Evolutionary conservation across 805 yeast species (phyloP).

Genomic region (Schizosaccharomyces osmophilus): DNA sequence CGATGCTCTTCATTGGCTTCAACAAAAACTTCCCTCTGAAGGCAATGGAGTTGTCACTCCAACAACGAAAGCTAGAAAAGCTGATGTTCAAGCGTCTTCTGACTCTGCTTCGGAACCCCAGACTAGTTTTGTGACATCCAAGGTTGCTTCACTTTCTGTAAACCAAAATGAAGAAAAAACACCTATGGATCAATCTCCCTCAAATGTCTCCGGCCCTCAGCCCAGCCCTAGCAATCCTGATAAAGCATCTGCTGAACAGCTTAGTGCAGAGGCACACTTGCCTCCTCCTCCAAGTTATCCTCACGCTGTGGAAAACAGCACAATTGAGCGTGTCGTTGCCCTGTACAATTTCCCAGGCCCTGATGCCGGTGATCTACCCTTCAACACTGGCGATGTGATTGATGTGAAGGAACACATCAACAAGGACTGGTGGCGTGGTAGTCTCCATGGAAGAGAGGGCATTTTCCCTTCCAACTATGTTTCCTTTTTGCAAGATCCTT

Average conservation of each 20-base stretch:
- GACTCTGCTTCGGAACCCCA: not conserved
- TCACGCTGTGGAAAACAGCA: not conserved
- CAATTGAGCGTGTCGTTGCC: not conserved
- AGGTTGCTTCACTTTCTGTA: too few species aligned
- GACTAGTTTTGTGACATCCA: too few species aligned
- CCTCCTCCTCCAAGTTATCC: not conserved
- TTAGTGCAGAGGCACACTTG: not conserved
- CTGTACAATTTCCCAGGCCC: slow-evolving; percentile 51
- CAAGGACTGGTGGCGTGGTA: slow-evolving; percentile 81
- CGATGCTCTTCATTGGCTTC: not conserved
- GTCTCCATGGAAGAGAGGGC: slow-evolving; percentile 30
- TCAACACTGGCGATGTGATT: slow-evolving; percentile 43
- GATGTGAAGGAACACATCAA: slow-evolving; percentile 49
- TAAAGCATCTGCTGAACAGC: not conserved
- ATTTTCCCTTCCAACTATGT: slow-evolving; percentile 84
- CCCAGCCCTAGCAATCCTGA: not conserved
- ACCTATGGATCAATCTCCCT: too few species aligned
- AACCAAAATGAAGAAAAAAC: too few species aligned
- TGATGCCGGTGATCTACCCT: slow-evolving; percentile 47
- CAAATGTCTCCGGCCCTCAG: not conserved
- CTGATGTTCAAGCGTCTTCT: not conserved
- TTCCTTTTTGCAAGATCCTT: slow-evolving; percentile 15
- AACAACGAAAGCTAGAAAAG: not conserved
- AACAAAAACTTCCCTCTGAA: not conserved
- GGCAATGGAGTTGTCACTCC: not conserved